Conservation (phyloP, 768 basidiomycete species). For the Pleurotus ostreatus region DNA sequence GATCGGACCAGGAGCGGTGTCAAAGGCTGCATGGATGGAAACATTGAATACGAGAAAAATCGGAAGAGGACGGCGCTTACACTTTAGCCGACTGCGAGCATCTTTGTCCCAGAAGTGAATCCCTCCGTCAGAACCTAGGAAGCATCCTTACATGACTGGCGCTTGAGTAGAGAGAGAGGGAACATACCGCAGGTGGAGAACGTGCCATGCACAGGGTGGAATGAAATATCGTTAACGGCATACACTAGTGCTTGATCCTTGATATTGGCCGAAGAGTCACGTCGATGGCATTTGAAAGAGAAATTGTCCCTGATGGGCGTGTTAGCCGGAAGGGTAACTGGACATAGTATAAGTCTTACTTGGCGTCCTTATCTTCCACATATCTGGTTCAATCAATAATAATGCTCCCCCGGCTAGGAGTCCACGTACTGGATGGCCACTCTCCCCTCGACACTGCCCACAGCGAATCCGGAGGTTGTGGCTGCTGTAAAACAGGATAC, state of each 20-base stretch:
- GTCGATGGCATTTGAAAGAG: conserved; percentile 81
- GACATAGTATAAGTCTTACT: conserved; percentile 34
- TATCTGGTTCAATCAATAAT: conserved; percentile 45
- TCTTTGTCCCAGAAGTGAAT: conserved; percentile 96
- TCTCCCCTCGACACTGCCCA: conserved; percentile 85
- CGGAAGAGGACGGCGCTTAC: conserved; percentile 34
- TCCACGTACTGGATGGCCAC: conserved; percentile 89
- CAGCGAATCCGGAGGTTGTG: conserved; percentile 65
- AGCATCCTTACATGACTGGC: conserved; percentile 12
- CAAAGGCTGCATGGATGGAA: conserved; percentile 30
- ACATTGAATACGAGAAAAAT: background rate
- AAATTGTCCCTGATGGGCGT: conserved; percentile 58
- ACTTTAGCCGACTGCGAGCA: conserved; percentile 85
- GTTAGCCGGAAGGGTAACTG: background rate
- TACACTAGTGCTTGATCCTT: conserved; percentile 72
- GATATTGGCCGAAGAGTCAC: conserved; percentile 47
- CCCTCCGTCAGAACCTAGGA: conserved; percentile 72
- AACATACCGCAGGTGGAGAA: conserved; percentile 71
- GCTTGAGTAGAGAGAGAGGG: conserved; percentile 18
- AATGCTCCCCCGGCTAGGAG: background rate
- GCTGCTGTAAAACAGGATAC: conserved; percentile 80
- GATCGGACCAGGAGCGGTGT: conserved; percentile 73
- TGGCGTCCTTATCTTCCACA: conserved; percentile 77
- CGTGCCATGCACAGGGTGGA: conserved; percentile 81
- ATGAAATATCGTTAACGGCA: conserved; percentile 81